phyloP scores from a whole-genome alignment of 192 early-diverging fungal genomes.

The Lobosporangium transversale region DNA sequence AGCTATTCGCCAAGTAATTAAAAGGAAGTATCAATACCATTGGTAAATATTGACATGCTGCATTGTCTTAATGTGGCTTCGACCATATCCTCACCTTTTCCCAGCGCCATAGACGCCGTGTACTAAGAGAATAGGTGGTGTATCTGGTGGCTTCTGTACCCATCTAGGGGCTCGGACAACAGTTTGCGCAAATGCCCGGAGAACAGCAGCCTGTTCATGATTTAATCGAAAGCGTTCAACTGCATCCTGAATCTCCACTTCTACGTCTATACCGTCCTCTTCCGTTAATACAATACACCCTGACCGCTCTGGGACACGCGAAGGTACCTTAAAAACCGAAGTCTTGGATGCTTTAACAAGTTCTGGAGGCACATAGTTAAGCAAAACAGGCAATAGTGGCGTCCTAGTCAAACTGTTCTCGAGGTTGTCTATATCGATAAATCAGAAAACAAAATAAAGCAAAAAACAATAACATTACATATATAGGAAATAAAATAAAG shows the following conservation, averaged over 20 bases:
- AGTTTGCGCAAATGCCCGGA: conserved; percentile 51
- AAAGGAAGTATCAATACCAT: not conserved
- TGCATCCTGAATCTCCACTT: conserved; percentile 43
- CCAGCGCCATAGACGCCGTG: conserved; percentile 77
- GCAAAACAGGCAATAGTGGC: conserved; percentile 53
- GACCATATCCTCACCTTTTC: conserved; percentile 69
- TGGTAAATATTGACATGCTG: not conserved
- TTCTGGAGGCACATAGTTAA: conserved; percentile 50
- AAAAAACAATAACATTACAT: not conserved
- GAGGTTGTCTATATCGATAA: conserved; percentile 46
- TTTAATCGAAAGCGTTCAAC: conserved; percentile 55
- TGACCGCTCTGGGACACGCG: conserved; percentile 29
- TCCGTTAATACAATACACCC: conserved; percentile 48
- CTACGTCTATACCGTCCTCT: conserved; percentile 58
- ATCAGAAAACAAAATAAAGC: not conserved
- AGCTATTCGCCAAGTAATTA: too few relatives aligned
- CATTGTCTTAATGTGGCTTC: too few relatives aligned
- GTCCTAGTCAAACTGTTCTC: conserved; percentile 33
- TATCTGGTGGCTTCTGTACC: conserved; percentile 18
- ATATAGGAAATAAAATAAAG: not conserved
- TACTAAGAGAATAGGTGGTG: conserved; percentile 53
- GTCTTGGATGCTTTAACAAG: conserved; percentile 31
- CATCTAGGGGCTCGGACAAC: conserved; percentile 55
- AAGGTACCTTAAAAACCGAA: conserved; percentile 25
- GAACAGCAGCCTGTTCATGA: conserved; percentile 56